Evolutionary conservation across 1,284 basidiomycete species (phyloP), one percentile per base, ranked within the genome.

Genomic region (Heterobasidion occidentale): DNA sequence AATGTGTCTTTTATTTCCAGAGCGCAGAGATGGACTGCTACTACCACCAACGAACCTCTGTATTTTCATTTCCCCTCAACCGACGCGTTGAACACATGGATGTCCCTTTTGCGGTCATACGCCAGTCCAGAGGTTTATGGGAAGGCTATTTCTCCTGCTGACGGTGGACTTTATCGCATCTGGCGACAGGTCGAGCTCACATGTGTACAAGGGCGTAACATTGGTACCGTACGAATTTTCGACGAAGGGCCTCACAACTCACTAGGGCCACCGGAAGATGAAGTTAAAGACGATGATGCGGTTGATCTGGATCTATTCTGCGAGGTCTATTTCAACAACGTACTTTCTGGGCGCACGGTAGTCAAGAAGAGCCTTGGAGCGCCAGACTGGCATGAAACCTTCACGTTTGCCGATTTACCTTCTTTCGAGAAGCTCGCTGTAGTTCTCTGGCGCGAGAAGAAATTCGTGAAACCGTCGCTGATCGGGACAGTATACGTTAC

Each of bases 171-270:
- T 17, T 92, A 90, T 67, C 83, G 89, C 54, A 88, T 92, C 80
- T 92, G 89, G 88, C 77, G 90, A 54, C 86, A 90, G 66, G 78
- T 91, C 36, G 83, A 89, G 60, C 72, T 91, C 14, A 78, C 77
- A 33, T 74, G 90, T 53, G 74, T 84, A 38, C 84, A 88, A 70
- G 88, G 80, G 33, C 83, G 88, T 51, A 83, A 83, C 64, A 72
- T 91, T 46, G 86, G 84, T 48, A 74, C 62, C 11, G 53, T 65
- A 35, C 64, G 67, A 14, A 54, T 61, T 17, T 54, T 63, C 34
- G 55, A 55, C 47, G 69, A 69, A 34, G 36, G 56, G 34, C 20
- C 53, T 36, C 33, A 54, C 42, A 48, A 49, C 35, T 17, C 47
- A 46, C 11, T 55, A 64, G 62, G 52, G 52, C 46, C 42, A 42